These are phyloP conservation scores for Nemania sp. DNA, from an alignment of 2,329 filamentous ascomycete genomes.

Conservation along the genomic window DNA sequence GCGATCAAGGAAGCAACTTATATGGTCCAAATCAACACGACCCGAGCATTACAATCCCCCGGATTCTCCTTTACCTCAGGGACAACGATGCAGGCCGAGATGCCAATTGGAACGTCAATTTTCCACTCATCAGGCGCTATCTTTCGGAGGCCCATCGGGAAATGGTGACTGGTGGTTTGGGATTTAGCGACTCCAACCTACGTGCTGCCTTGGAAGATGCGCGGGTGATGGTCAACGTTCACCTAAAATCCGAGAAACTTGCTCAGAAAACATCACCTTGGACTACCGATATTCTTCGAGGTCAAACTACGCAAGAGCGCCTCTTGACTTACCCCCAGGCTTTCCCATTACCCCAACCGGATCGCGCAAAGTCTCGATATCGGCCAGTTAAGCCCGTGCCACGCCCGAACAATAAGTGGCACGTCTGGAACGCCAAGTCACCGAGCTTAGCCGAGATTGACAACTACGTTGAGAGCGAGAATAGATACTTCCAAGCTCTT, in stretches of 20 bases:
- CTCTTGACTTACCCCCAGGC: slow-evolving; percentile 33
- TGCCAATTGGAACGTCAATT: slow-evolving; percentile 32
- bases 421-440: slow-evolving; percentile 8
- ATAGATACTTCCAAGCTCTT: slow-evolving; percentile 15
- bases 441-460: slow-evolving; percentile 16
- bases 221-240: slow-evolving; percentile 32
- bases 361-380: slow-evolving; percentile 27
- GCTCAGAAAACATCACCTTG: slow-evolving; percentile 29
- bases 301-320: slow-evolving; percentile 28
- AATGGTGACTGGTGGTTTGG: slow-evolving; percentile 34
- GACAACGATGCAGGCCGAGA: slow-evolving; percentile 53
- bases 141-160: slow-evolving; percentile 38
- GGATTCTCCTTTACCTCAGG: slow-evolving; percentile 51
- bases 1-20: background rate
- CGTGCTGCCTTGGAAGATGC: slow-evolving; percentile 31
- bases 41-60: slow-evolving; percentile 43
- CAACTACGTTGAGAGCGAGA: slow-evolving; percentile 23
- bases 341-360: slow-evolving; percentile 26
- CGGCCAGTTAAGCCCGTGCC: slow-evolving; percentile 26
- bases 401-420: background rate
- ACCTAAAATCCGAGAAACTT: slow-evolving; percentile 26
- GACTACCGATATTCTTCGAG: slow-evolving; percentile 29
- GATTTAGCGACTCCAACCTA: slow-evolving; percentile 29
- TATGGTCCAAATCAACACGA: slow-evolving; percentile 39
- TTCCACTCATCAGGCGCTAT: slow-evolving; percentile 44